Evolutionary conservation across 192 early-diverging fungal species (phyloP).

Genomic region (Helicostylum pulchrum): DNA sequence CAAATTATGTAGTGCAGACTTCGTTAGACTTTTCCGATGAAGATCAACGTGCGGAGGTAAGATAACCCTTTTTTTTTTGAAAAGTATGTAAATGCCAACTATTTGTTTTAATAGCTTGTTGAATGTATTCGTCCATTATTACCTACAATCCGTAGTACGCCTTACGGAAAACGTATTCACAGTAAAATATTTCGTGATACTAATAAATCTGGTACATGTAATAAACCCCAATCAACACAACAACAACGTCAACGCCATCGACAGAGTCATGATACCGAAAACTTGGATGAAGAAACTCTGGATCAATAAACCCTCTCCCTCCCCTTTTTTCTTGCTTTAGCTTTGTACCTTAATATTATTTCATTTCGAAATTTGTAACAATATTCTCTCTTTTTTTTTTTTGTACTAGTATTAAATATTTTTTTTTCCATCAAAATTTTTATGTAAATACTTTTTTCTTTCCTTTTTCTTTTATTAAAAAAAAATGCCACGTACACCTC

Average conservation of each 20-base stretch:
- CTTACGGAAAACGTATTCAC: slow-evolving; percentile 86
- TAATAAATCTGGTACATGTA: no score
- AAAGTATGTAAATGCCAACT: not conserved
- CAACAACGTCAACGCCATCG: not conserved
- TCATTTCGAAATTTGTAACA: no score
- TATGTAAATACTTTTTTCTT: no score
- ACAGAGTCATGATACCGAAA: not conserved
- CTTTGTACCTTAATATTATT: no score
- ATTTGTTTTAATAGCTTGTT: slow-evolving; percentile 49
- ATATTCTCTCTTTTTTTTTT: no score
- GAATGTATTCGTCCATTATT: slow-evolving; percentile 79
- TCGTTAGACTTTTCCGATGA: slow-evolving; percentile 78
- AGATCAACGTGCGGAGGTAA: slow-evolving; percentile 61
- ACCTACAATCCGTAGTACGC: slow-evolving; percentile 79
- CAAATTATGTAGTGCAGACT: slow-evolving; percentile 90
- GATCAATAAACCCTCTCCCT: no score
- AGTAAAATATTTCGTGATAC: slow-evolving; percentile 54
- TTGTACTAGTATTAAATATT: no score
- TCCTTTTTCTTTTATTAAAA: no score
- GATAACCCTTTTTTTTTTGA: not conserved
- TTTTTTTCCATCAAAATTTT: no score
- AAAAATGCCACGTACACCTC: no score
- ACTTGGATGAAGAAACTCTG: no score
- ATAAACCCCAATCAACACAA: not conserved
- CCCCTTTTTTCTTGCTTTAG: no score